Evolutionary conservation across 768 basidiomycete species (phyloP), one percentile per base, ranked within the genome.

Genomic region (Rhodotorula kratochvilovae): DNA sequence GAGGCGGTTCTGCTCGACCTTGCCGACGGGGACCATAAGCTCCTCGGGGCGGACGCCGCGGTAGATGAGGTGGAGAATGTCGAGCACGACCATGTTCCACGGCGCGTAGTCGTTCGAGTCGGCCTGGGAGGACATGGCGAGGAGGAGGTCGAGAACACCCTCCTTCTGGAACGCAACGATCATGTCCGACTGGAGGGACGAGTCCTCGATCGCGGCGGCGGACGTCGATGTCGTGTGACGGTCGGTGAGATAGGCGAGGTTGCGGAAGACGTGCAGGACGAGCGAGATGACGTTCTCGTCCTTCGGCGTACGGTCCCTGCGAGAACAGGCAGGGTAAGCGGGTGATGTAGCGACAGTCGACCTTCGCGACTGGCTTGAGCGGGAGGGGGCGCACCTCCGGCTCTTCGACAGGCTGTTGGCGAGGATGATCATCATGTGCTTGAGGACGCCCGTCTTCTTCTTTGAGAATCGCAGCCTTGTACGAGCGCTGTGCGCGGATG

Each of bases 181-280:
- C 39, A 95, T 85, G 70, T 85, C 87, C 61, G 87, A 88, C 83
- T 85, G 93, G 23, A 97, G 82, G 15, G 85, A 83, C 0, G 91
- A 86, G 72, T 87, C 85, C 76, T 92, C 91, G 15, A 88, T 87
- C 72, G 89, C 88, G 78, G 94, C 90, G 19, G 89, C 84, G 70
- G 89, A 91, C 33, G 85, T 81, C 71, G 87, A 84, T 60, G 86
- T 86, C 72, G 90, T 89, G 51, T 86, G 81, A 0, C 89, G 87
- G 81, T 98, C 95, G 76, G 88, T 88, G 83, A 98, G 93, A 79
- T 94, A 92, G 1, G 89, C 86, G n/a, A 98, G 86, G 79, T 99
- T 99, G 67, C 96, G 88, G 63, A 96, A 84, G 72, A 95, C 85
- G 79, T 96, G 89, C 21, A 99, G 83, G 21, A 95, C 84, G 65